Evolutionary conservation across 2,329 filamentous ascomycete genomes (phyloP).

Genomic region (Trichoderma koningiopsis): DNA sequence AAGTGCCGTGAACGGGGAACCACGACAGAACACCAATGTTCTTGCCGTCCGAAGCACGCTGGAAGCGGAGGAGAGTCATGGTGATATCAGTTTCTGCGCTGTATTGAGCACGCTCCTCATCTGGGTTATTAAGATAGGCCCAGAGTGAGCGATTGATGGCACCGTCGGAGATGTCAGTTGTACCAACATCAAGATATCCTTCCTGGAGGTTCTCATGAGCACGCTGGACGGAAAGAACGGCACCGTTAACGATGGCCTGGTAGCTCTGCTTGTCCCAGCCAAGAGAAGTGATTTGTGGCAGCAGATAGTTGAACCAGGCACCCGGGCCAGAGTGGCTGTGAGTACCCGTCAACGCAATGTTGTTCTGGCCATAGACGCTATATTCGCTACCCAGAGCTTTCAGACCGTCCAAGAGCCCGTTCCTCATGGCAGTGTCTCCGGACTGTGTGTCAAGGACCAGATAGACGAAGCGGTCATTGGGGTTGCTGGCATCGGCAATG

Average conservation of each 20-base stretch:
- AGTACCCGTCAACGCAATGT: slow-evolving; percentile 87
- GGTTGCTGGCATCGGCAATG: slow-evolving; percentile 66
- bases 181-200: slow-evolving; percentile 71
- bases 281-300: slow-evolving; percentile 85
- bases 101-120: slow-evolving; percentile 72
- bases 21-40: slow-evolving; percentile 82
- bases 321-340: slow-evolving; percentile 91
- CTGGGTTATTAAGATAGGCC: slow-evolving; percentile 84
- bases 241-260: slow-evolving; percentile 83
- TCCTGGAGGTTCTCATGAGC: slow-evolving; percentile 64
- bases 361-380: slow-evolving; percentile 73
- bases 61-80: slow-evolving; percentile 78
- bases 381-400: slow-evolving; percentile 70
- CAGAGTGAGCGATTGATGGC: slow-evolving; percentile 90
- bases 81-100: slow-evolving; percentile 54
- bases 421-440: slow-evolving; percentile 84
- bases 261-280: slow-evolving; percentile 89
- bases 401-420: slow-evolving; percentile 81
- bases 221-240: slow-evolving; percentile 75
- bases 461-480: slow-evolving; percentile 78
- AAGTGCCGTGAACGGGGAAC: slow-evolving; percentile 92
- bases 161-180: slow-evolving; percentile 69
- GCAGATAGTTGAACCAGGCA: slow-evolving; percentile 90
- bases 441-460: slow-evolving; percentile 84
- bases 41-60: slow-evolving; percentile 71